Evolutionary conservation across 768 basidiomycete species (phyloP), one percentile per base, ranked within the genome.

Genomic region (Boletus reticuloceps): DNA sequence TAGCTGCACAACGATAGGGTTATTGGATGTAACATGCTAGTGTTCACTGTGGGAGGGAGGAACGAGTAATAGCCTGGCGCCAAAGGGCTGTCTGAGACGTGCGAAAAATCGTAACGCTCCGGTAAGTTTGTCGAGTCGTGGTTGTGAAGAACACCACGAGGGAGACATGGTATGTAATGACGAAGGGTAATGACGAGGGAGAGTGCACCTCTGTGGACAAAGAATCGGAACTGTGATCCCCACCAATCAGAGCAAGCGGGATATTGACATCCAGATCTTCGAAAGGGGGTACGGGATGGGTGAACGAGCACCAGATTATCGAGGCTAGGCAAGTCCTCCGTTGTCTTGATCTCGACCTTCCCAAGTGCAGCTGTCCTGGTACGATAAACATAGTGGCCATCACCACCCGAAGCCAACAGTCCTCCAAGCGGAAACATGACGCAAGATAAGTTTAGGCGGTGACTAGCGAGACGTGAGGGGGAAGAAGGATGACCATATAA

Each of bases 61-160:
- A 50, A 22, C 49, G 16, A 51, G 42, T 2, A 46, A 14, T 10
- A 29, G 12, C 20, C 20, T 20, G 1, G 43, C 61, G 64, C 66
- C 65, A 7, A 49, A 49, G 12, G 46, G 32, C 20, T 22, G 32
- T 17, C 20, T 47, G 20, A 47, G 46, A 34, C 32, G 14, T 9
- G 7, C 25, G 9, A 39, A 49, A 19, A 39, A n/a, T 4, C 37
- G 48, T 14, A 38, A 6, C 8, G 48, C 16, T 27, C 37, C 19
- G 4, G 37, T 49, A 29, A 27, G 37, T 10, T 49, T 49, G n/a
- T 49, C 25, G 25, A 32, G 45, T 19, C 4, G 45, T n/a, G 25
- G 25, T 25, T 2, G 14, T 13, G 37, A 38, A 38, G 37, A 14
- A 3, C 16, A 16, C 7, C 14, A 16, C 37, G 37, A 46, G 20